Percentiles rank a stretch among this genome's conserved stretches.
Evolutionary conservation across 495 filamentous ascomycete genomes (phyloP).

Genomic region (Trichodelitschia bisporula): DNA sequence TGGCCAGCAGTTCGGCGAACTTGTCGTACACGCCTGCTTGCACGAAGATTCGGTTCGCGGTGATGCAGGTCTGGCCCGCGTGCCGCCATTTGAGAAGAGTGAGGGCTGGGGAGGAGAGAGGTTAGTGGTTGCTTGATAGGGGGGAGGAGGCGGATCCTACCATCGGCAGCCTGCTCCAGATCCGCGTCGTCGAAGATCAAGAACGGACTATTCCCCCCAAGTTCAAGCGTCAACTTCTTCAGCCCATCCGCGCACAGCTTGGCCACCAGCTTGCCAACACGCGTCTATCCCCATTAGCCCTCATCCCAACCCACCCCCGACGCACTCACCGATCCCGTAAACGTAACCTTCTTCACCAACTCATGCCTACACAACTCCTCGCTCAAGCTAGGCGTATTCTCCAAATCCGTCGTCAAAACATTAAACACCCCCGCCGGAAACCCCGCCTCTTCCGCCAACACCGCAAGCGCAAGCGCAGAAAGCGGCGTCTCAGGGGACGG

Average conservation of each 20-base stretch:
- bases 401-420: conserved; percentile 17
- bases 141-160: conserved; percentile 1
- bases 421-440: conserved; percentile 16
- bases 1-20: conserved; percentile 23
- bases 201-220: conserved; percentile 20
- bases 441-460: conserved; percentile 19
- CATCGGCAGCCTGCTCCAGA: conserved; percentile 14
- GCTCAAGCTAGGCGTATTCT: conserved; percentile 16
- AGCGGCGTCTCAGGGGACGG: conserved; percentile 19
- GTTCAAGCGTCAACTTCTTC: conserved; percentile 19
- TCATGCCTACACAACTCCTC: conserved; percentile 17
- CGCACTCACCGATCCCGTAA: conserved; percentile 11
- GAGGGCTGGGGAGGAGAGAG: conserved; percentile 4
- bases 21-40: conserved; percentile 17
- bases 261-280: conserved; percentile 18
- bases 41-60: conserved; percentile 19
- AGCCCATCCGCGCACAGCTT: conserved; percentile 16
- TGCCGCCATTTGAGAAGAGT: conserved; percentile 18
- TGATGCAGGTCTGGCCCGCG: conserved; percentile 20
- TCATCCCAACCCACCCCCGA: not conserved
- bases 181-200: conserved; percentile 20
- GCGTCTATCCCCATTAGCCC: conserved; percentile 10
- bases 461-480: conserved; percentile 14
- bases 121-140: not conserved
- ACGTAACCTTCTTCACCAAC: conserved; percentile 18